Percentiles rank a stretch among this genome's conserved stretches.
phyloP scores from a whole-genome alignment of 2,329 filamentous ascomycete species.

The Colletotrichum sojae region DNA sequence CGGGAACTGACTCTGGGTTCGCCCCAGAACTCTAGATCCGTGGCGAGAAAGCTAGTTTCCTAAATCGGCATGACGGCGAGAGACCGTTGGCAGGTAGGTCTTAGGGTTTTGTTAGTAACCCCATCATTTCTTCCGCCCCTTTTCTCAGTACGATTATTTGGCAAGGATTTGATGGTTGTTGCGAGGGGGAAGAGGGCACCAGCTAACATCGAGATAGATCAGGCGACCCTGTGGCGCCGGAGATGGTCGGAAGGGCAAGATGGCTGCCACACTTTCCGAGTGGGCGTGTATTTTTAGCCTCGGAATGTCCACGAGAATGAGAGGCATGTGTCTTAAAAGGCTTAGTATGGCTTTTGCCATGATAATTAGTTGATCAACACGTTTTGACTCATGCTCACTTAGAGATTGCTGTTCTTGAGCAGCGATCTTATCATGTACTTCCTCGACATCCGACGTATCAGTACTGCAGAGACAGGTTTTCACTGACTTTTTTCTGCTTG shows the following conservation, averaged over 20 bases:
- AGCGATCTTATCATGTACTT: too few species aligned
- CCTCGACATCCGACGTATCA: too few species aligned
- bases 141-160: not conserved
- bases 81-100: not conserved
- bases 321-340: slow-evolving; percentile 7
- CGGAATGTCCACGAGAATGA: slow-evolving; percentile 1
- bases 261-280: slow-evolving; percentile 2
- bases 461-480: too few species aligned
- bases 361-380: too few species aligned
- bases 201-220: not conserved
- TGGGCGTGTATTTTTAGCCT: slow-evolving; percentile 13
- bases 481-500: too few species aligned
- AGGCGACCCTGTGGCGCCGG: not conserved
- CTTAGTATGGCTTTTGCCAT: too few species aligned
- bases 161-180: too few species aligned
- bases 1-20: not conserved
- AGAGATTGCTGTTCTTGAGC: too few species aligned
- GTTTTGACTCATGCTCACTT: too few species aligned
- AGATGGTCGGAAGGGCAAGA: not conserved
- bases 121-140: too few species aligned
- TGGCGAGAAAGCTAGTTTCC: not conserved
- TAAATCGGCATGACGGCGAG: not conserved
- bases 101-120: not conserved
- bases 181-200: not conserved
- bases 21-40: slow-evolving; percentile 6